These are phyloP conservation scores for Serpula lacrymans DNA, from an alignment of 768 basidiomycete genomes.

Conservation along the genomic window DNA sequence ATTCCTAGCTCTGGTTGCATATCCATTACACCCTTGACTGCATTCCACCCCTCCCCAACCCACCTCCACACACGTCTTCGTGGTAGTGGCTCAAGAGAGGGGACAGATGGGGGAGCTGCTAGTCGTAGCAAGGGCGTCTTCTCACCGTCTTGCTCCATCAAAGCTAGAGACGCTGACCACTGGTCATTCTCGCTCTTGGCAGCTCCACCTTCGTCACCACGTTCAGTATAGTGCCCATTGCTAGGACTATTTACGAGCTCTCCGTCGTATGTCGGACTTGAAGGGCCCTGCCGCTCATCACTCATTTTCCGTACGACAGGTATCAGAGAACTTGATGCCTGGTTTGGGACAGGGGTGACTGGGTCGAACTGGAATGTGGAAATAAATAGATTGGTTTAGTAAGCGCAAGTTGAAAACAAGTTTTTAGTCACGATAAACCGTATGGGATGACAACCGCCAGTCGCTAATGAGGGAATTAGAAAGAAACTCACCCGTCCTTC, in stretches of 20 bases:
- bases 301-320: slow-evolving; percentile 17
- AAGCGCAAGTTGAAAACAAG: no score
- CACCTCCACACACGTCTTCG: neutral
- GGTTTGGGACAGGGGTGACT: slow-evolving; percentile 3
- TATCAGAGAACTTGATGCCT: slow-evolving; percentile 18
- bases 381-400: neutral
- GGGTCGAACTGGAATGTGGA: slow-evolving; percentile 24
- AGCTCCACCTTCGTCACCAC: slow-evolving; percentile 11
- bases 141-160: slow-evolving; percentile 5
- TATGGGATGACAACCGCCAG: no score
- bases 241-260: neutral
- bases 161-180: neutral
- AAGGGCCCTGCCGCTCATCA: neutral
- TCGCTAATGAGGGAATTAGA: no score
- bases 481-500: slow-evolving; percentile 65
- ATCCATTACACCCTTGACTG: neutral
- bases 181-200: slow-evolving; percentile 6
- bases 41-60: neutral
- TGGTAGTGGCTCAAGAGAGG: neutral
- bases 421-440: no score
- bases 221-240: no score
- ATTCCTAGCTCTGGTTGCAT: slow-evolving; percentile 3
- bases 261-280: neutral
- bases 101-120: slow-evolving; percentile 4
- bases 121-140: slow-evolving; percentile 17